Conservation (phyloP, 2,329 filamentous ascomycete genomes). For the Boeremia lycopersici region DNA sequence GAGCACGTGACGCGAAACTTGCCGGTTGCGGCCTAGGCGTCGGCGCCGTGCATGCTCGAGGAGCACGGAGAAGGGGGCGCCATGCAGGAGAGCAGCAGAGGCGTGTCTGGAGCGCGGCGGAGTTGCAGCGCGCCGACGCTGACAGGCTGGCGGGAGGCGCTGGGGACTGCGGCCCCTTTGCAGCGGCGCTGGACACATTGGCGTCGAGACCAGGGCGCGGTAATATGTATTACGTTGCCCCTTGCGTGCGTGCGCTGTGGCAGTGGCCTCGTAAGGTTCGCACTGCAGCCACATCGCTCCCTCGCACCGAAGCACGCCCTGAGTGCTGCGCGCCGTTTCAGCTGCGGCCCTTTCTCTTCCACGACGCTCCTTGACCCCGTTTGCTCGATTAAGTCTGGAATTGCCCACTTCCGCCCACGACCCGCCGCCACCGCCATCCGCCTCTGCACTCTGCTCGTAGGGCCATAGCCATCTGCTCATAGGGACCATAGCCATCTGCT, state of each 20-base stretch:
- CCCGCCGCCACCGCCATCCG: conserved; percentile 5
- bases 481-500: too few species aligned
- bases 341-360: neutral
- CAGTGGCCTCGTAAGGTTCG: conserved; percentile 20
- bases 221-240: conserved; percentile 28
- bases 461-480: conserved; percentile 23
- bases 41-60: neutral
- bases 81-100: conserved; percentile 11
- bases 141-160: conserved; percentile 7
- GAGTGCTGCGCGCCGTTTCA: conserved; percentile 3
- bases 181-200: conserved; percentile 3
- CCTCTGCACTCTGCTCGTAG: conserved; percentile 13
- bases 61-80: conserved; percentile 32
- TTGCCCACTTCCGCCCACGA: too few species aligned
- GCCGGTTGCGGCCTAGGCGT: conserved; percentile 14
- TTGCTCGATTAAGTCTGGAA: neutral
- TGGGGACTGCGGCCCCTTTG: conserved; percentile 1
- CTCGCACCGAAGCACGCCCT: conserved; percentile 8
- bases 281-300: conserved; percentile 15
- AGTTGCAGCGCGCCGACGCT: conserved; percentile 12
- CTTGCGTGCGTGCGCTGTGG: conserved; percentile 33
- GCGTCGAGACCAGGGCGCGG: neutral
- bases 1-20: conserved; percentile 23
- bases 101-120: conserved; percentile 1
- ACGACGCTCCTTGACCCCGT: neutral